A percentile compares a stretch with the other conserved stretches of the same genome.
These are phyloP conservation scores for Immersiporthe knoxdaviesiana DNA, from an alignment of 2,329 filamentous ascomycete species.

Conservation along the genomic window DNA sequence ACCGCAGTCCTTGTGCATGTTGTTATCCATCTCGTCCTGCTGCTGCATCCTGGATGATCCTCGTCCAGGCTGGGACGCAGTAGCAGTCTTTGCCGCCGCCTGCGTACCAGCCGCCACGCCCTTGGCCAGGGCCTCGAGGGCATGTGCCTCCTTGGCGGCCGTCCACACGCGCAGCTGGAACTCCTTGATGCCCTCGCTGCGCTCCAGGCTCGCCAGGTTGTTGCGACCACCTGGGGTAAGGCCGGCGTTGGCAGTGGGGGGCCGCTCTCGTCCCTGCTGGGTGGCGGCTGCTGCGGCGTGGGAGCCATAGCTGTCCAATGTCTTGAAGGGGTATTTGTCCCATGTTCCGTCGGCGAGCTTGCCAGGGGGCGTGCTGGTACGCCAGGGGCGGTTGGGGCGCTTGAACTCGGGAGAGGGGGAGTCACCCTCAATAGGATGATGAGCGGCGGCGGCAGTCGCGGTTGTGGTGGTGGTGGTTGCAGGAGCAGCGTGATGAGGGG, in stretches of 20 bases:
- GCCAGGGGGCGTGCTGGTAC: conserved; percentile 4
- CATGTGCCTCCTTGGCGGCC: not conserved
- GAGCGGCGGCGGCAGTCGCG: too few species aligned
- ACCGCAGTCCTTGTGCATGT: not conserved
- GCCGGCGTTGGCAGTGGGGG: not conserved
- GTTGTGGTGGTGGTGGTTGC: too few species aligned
- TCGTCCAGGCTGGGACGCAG: not conserved
- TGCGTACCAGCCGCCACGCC: not conserved
- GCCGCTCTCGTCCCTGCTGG: not conserved
- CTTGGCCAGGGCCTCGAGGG: conserved; percentile 1
- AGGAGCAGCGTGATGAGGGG: conserved; percentile 1
- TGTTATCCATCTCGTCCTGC: conserved; percentile 7
- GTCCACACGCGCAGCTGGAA: conserved; percentile 11
- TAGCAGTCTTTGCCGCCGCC: not conserved
- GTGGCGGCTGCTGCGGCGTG: not conserved
- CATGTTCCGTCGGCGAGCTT: not conserved
- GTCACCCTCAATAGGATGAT: too few species aligned
- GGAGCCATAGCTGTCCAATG: not conserved
- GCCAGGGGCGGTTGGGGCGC: conserved; percentile 9
- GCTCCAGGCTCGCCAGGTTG: not conserved
- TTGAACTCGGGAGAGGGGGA: conserved; percentile 8
- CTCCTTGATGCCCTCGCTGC: conserved; percentile 17
- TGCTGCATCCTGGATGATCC: not conserved
- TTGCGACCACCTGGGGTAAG: not conserved
- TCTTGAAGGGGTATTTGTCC: not conserved